Conservation (phyloP, 148 eudicot species). For the Spergularia bocconei region DNA sequence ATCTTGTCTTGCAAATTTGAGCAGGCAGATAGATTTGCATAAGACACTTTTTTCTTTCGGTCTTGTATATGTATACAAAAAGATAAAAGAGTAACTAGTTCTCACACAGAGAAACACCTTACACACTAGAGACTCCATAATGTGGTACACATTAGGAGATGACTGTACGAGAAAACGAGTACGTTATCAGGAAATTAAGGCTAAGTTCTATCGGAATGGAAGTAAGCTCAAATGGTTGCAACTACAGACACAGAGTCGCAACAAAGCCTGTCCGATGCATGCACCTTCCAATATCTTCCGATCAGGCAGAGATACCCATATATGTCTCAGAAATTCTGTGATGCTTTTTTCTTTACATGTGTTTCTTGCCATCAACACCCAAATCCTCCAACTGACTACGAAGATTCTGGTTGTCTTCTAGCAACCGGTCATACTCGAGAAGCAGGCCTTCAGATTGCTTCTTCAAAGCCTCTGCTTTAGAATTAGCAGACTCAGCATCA, state of each 20-base stretch:
- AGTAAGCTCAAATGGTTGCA: not conserved
- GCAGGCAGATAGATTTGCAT: too few relatives aligned
- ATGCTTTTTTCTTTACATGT: conserved; percentile 15
- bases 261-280: not conserved
- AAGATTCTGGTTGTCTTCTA: conserved; percentile 52
- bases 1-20: too few relatives aligned
- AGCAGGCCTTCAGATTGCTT: conserved; percentile 50
- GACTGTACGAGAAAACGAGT: too few relatives aligned
- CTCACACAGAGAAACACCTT: too few relatives aligned
- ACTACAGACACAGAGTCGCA: not conserved
- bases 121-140: too few relatives aligned
- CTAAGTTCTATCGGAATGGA: not conserved
- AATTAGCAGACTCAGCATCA: conserved; percentile 34
- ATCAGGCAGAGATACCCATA: conserved; percentile 5
- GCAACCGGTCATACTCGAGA: conserved; percentile 44
- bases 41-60: too few relatives aligned
- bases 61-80: too few relatives aligned
- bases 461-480: conserved; percentile 38
- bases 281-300: too few relatives aligned
- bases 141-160: too few relatives aligned
- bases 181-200: not conserved
- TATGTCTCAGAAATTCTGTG: not conserved
- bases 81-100: too few relatives aligned
- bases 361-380: conserved; percentile 36
- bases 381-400: conserved; percentile 35